Conservation (phyloP, 768 basidiomycete species). For the Mycena venus region DNA sequence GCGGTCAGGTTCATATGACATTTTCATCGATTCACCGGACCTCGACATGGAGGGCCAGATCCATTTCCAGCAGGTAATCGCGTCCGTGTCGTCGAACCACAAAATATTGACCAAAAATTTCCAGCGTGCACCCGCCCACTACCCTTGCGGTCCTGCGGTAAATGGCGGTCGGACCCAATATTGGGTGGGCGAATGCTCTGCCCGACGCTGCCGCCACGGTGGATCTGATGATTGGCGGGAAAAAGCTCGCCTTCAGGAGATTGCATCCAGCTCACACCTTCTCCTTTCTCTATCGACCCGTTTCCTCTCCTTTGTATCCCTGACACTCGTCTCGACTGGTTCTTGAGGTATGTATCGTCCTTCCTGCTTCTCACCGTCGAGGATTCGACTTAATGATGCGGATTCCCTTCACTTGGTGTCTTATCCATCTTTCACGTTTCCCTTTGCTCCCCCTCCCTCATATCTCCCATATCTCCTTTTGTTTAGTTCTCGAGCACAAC, state of each 20-base stretch:
- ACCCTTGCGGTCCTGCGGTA: constrained; percentile 29
- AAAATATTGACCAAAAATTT: neutral
- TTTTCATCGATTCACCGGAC: constrained; percentile 23
- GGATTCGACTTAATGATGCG: too few species aligned
- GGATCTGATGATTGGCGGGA: constrained; percentile 24
- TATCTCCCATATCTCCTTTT: too few species aligned
- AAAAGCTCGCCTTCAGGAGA: constrained; percentile 24
- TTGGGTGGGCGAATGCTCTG: constrained; percentile 36
- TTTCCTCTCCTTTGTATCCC: too few species aligned
- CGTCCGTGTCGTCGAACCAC: neutral
- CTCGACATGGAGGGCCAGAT: constrained; percentile 24
- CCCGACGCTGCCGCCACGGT: constrained; percentile 31
- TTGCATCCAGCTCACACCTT: too few species aligned
- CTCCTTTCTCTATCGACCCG: too few species aligned
- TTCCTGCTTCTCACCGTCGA: too few species aligned
- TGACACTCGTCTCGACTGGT: too few species aligned
- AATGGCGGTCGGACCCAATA: constrained; percentile 22
- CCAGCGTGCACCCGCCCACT: constrained; percentile 29
- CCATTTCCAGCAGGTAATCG: neutral
- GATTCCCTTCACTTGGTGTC: too few species aligned
- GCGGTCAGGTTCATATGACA: constrained; percentile 2
- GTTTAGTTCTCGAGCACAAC: too few species aligned
- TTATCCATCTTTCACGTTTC: too few species aligned
- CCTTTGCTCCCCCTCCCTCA: too few species aligned
- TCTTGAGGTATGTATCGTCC: too few species aligned